Base-by-base conservation (phyloP, 1,139 yeast genomes). In the Pichia sp. region DNA sequence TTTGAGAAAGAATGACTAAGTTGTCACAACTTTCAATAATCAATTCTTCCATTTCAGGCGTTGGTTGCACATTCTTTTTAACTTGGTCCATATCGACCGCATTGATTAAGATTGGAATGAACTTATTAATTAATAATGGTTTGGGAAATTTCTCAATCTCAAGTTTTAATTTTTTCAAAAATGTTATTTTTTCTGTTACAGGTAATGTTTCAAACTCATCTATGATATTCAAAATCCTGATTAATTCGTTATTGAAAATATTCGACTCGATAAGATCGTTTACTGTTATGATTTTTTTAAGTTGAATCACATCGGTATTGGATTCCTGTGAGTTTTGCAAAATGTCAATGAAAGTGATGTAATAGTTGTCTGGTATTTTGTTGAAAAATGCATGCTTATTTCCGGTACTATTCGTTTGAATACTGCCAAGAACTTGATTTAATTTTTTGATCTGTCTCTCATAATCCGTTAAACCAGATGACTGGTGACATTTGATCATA, bases 201-300 rank as follows among this genome's bases (percentile, higher is more conserved):
- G 85, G 72, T 61, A 88, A 86, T 1, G 96, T 89, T 8, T 92
- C 81, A 60, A 89, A 85, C 57, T 89, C 95, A 67, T 92, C 98
- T 50, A 93, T 70, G 64, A 87, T 86, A 70, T 87, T 82, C 75
- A 93, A 78, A 3, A 96, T 86, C 65, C 88, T 86, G 54, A 93
- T 84, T 52, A 92, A 73, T 54, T 93, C 88, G 58, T 92, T 95
- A 69, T 89, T 87, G 68, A 87, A 88, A 60, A 73, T 79, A 45
- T 78, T 81, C 23, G 82, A 80, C 45, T 74, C 77, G 10, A 80
- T 68, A 73, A 86, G 67, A 67, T 78, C 76, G 69, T 82, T 77
- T 65, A 82, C 68, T 59, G 80, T 64, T 55, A 77, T 56, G 71
- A 79, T 62, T 70, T 77, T 76, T 54, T 71, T 68, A 8, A 67